Evolutionary conservation across 2,329 filamentous ascomycete genomes (phyloP), one percentile per base, ranked within the genome.

Genomic region (Alternaria arbusti): DNA sequence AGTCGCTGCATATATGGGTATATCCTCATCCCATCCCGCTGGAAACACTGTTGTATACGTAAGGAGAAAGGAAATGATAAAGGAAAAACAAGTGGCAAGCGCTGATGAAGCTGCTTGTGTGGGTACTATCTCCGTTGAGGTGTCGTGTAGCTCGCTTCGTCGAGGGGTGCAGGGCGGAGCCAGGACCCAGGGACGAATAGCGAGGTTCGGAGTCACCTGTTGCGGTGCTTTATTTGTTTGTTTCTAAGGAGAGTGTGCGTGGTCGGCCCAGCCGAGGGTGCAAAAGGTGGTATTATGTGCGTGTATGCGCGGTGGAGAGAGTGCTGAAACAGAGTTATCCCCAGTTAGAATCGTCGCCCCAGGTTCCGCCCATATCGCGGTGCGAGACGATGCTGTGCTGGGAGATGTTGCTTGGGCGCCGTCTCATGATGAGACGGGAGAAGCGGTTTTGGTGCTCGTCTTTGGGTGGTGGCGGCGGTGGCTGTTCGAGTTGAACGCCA

Each of bases 201-300:
- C 73, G 77, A 78, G 77, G 76, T 77, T 78, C 77, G 77, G 75
- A 71, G 74, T 78, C 77, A 79, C 77, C 78, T 79, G 77, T 70
- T 72, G 75, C 44, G 78, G 75, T 78, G 77, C 77, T 64, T 66
- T 59, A 66, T 58, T 64, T 60, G 68, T 36, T 66, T 68, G 66
- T 25, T 65, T 50, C 59, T 63, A 71, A 72, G 67, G 70, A 70
- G 65, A 65, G 69, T 70, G 63, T 65, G 57, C 65, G 63, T 22
- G 62, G 63, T 70, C 71, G 74, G 63, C 52, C 74, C 74, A 72
- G 75, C 74, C 75, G 70, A 69, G 66, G 30, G 47, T 55, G 36
- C 36, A 40, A 40, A 44, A 25, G 26, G 47, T 52, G 49, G 22
- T 52, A 52, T 52, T 52, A 59, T 40, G 49, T 50, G 43, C 32